Conservation (phyloP, 1,284 basidiomycete genomes). For the Ustilago trichophora region DNA sequence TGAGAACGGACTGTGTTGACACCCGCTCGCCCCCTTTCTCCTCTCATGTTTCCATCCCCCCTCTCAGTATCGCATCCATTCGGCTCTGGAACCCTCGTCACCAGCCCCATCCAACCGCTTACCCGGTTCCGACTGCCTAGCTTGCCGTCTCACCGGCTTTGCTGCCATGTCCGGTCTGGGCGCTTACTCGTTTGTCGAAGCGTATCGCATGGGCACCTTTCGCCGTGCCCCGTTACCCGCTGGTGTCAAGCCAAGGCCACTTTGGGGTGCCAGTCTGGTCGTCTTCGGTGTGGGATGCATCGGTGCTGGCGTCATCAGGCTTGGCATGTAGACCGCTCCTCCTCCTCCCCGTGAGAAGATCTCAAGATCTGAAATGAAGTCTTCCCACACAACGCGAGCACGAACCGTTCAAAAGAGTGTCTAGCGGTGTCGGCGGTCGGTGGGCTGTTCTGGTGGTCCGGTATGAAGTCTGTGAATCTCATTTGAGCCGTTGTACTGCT, state of each 20-base stretch:
- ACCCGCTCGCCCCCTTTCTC: background rate
- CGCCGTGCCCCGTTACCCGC: conserved; percentile 24
- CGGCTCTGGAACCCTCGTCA: conserved; percentile 19
- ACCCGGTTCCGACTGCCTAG: conserved; percentile 50
- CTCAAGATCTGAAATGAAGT: conserved; percentile 27
- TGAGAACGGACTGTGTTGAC: conserved; percentile 35
- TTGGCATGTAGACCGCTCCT: conserved; percentile 25
- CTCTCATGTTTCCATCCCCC: no score
- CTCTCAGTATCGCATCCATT: conserved; percentile 34
- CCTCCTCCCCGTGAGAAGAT: no score
- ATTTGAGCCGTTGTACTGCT: no score
- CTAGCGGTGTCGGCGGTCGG: no score
- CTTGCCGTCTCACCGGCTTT: conserved; percentile 61
- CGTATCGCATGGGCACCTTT: conserved; percentile 51
- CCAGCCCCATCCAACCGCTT: conserved; percentile 1
- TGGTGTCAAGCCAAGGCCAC: conserved; percentile 31
- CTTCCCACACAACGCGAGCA: background rate
- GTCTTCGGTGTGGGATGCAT: conserved; percentile 41
- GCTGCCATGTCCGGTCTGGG: conserved; percentile 54
- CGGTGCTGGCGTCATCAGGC: conserved; percentile 41
- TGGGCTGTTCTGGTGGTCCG: no score
- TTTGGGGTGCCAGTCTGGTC: conserved; percentile 48
- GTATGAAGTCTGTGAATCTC: no score
- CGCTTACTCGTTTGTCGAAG: conserved; percentile 57
- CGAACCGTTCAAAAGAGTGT: no score